Conservation (phyloP, 495 filamentous ascomycete genomes). For the Terfezia claveryi region DNA sequence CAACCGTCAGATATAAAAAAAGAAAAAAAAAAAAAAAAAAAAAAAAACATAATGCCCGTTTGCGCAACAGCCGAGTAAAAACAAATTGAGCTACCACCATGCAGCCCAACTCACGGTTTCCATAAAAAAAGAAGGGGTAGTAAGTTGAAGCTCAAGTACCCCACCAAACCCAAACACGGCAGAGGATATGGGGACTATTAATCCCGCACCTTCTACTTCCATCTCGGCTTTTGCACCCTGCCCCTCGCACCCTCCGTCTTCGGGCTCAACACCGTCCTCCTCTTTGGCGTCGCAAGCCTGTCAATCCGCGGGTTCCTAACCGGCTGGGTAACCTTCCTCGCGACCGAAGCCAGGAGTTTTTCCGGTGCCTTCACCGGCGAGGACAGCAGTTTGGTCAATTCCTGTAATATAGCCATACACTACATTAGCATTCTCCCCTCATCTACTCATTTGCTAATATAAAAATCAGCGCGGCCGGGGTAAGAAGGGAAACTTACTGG, state of each 20-base stretch:
- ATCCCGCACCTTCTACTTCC: not conserved
- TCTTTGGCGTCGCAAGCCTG: constrained; percentile 15
- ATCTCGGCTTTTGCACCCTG: not conserved
- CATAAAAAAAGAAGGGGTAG: constrained; percentile 15
- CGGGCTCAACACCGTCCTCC: constrained; percentile 2
- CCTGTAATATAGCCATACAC: not conserved
- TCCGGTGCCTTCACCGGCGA: not conserved
- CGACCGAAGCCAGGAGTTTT: not conserved
- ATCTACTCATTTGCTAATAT: not conserved
- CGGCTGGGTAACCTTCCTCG: constrained; percentile 1
- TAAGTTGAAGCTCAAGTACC: not conserved
- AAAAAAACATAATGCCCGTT: constrained; percentile 12
- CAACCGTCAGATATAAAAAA: not conserved
- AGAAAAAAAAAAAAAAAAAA: constrained; percentile 11
- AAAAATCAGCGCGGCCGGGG: not conserved
- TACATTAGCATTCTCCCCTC: not conserved
- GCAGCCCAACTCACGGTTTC: too few relatives aligned
- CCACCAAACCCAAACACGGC: too few relatives aligned
- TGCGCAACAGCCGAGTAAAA: constrained; percentile 8
- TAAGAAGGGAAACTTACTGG: not conserved
- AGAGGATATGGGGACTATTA: too few relatives aligned
- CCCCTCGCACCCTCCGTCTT: not conserved
- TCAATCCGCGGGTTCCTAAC: constrained; percentile 1
- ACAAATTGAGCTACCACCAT: constrained; percentile 7
- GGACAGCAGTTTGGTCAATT: not conserved